Evolutionary conservation across 768 basidiomycete species (phyloP).

Genomic region (Boletellus emodensis): DNA sequence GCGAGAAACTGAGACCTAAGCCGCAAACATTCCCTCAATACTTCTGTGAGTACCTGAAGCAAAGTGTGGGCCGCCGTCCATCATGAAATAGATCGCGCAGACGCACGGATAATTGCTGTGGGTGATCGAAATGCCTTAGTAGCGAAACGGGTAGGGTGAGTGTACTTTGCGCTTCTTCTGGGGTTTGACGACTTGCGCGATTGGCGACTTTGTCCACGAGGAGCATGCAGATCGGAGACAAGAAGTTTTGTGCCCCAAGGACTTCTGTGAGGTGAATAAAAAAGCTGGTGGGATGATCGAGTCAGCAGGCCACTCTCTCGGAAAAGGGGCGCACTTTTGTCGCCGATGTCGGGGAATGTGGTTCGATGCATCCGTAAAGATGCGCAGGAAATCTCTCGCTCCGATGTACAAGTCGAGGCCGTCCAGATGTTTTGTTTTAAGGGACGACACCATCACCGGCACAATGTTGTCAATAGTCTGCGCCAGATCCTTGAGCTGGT

Average conservation of each 20-base stretch:
- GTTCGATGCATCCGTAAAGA: constrained; percentile 90
- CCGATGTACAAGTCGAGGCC: constrained; percentile 62
- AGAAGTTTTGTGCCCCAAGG: constrained; percentile 75
- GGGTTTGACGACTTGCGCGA: constrained; percentile 58
- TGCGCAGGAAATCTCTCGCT: constrained; percentile 76
- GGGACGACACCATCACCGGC: constrained; percentile 83
- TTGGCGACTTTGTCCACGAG: constrained; percentile 76
- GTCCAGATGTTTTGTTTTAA: constrained; percentile 53
- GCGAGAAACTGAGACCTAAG: constrained; percentile 44
- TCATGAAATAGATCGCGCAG: not conserved
- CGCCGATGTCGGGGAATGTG: constrained; percentile 93
- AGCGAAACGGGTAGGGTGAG: constrained; percentile 66
- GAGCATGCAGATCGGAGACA: constrained; percentile 79
- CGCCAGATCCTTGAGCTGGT: not conserved
- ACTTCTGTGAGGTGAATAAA: constrained; percentile 84
- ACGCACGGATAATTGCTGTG: constrained; percentile 52
- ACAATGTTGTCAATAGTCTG: constrained; percentile 93
- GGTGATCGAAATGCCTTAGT: constrained; percentile 49
- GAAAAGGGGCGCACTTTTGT: constrained; percentile 55
- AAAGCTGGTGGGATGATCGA: constrained; percentile 50
- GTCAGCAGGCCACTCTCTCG: not conserved
- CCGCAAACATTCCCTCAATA: constrained; percentile 62
- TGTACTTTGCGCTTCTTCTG: constrained; percentile 54
- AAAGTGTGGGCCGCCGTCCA: not conserved
- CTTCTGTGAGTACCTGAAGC: constrained; percentile 54